Evolutionary conservation across 2,329 filamentous ascomycete genomes (phyloP).

Genomic region (Fusarium brevicatenulatum): DNA sequence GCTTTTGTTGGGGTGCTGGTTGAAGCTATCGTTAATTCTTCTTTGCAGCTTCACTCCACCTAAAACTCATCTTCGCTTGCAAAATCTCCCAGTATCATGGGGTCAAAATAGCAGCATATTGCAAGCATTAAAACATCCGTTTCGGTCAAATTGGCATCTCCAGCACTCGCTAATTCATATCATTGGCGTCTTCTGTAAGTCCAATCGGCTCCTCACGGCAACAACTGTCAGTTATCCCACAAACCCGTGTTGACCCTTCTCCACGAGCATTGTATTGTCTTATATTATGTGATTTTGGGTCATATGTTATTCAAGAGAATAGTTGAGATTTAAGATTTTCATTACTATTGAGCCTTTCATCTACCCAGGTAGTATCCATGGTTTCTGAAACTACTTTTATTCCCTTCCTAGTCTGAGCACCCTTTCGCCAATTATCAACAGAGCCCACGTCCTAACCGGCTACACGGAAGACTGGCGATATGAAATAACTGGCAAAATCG

Average conservation of each 20-base stretch:
- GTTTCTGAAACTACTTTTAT: not conserved
- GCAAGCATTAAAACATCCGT: not conserved
- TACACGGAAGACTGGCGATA: not conserved
- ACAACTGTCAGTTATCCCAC: not conserved
- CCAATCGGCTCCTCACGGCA: not conserved
- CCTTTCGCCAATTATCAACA: not conserved
- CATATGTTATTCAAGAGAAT: not conserved
- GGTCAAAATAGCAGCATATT: not conserved
- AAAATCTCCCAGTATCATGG: not conserved
- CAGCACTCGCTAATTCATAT: not conserved
- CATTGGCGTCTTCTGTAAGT: not conserved
- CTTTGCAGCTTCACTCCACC: not conserved
- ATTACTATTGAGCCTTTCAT: not conserved
- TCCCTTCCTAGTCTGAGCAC: not conserved
- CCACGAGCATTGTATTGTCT: not conserved
- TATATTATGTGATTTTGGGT: not conserved
- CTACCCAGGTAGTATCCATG: not conserved
- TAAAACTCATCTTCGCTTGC: not conserved
- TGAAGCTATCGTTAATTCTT: constrained; percentile 2
- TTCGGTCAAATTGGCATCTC: not conserved
- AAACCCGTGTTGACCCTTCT: not conserved
- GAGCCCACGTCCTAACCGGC: not conserved
- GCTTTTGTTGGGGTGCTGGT: constrained; percentile 18
- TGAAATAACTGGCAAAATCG: not conserved
- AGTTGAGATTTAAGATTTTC: not conserved